A percentile compares a stretch with the other conserved stretches of the same genome.
These are phyloP conservation scores for Cladosporium halotolerans DNA, from an alignment of 2,329 filamentous ascomycete genomes.

Conservation along the genomic window DNA sequence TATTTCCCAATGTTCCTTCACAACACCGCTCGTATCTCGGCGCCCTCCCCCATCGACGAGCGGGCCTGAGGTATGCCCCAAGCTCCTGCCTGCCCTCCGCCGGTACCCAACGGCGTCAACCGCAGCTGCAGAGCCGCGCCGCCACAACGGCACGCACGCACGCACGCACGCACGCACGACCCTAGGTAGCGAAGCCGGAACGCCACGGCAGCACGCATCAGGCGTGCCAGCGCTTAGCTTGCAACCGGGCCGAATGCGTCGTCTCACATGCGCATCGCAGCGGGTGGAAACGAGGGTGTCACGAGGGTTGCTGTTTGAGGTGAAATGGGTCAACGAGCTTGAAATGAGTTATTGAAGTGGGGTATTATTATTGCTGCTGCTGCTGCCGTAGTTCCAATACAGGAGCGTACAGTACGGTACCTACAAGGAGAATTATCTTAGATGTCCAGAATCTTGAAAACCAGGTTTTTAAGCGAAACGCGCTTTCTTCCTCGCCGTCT, in stretches of 20 bases:
- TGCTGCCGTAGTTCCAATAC: too few relatives aligned
- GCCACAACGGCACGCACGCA: neutral
- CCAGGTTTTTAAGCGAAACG: neutral
- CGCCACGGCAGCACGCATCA: constrained; percentile 7
- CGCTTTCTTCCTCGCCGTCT: too few relatives aligned
- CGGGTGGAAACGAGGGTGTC: too few relatives aligned
- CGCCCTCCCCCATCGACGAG: neutral
- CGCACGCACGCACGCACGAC: neutral
- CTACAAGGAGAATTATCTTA: constrained; percentile 10
- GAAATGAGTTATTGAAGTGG: too few relatives aligned
- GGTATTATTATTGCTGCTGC: too few relatives aligned
- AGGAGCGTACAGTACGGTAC: neutral
- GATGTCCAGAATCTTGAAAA: neutral
- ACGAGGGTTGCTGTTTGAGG: too few relatives aligned
- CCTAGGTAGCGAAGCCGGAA: constrained; percentile 4
- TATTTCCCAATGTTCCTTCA: too few relatives aligned
- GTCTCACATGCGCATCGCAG: too few relatives aligned
- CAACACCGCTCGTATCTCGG: neutral
- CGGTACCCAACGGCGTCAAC: neutral
- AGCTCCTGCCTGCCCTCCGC: neutral
- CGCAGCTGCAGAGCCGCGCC: constrained; percentile 5
- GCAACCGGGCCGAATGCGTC: constrained; percentile 1
- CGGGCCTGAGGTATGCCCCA: neutral
- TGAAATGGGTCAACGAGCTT: too few relatives aligned
- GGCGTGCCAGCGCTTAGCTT: neutral